phyloP scores from a whole-genome alignment of 106 monocot genomes.

The Alisma plantagoaquatica region DNA sequence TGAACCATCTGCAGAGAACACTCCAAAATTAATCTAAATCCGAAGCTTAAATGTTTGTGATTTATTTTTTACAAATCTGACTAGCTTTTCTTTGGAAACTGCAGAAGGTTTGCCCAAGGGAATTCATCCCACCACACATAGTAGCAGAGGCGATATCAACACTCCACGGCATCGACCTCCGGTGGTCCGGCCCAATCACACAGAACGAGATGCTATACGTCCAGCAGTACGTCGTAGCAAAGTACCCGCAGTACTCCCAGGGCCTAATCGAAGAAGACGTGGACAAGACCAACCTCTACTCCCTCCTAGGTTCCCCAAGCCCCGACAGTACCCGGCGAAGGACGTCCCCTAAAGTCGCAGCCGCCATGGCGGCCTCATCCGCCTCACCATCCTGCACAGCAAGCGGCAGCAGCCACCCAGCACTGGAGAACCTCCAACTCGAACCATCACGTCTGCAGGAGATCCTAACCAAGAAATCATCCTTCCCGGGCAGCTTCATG shows the following conservation, averaged over 20 bases:
- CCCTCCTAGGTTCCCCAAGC: too few species aligned
- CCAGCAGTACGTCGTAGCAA: slow-evolving; percentile 47
- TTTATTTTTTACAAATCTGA: not conserved
- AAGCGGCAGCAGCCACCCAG: slow-evolving; percentile 22
- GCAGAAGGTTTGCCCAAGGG: slow-evolving; percentile 46
- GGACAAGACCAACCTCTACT: slow-evolving; percentile 48
- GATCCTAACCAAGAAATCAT: slow-evolving; percentile 46
- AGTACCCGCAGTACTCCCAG: slow-evolving; percentile 61
- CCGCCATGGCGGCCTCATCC: slow-evolving; percentile 15
- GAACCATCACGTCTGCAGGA: slow-evolving; percentile 52
- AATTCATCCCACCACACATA: slow-evolving; percentile 57
- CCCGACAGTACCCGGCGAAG: not conserved
- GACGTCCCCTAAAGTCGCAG: not conserved
- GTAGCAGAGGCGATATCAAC: slow-evolving; percentile 62
- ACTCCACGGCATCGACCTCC: slow-evolving; percentile 46
- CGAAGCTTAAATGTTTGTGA: not conserved
- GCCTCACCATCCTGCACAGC: slow-evolving; percentile 20
- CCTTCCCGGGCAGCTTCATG: slow-evolving; percentile 47
- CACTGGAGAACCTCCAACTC: slow-evolving; percentile 28
- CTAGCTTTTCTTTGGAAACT: not conserved
- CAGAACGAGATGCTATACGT: slow-evolving; percentile 52
- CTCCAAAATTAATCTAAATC: not conserved
- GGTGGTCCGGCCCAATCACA: slow-evolving; percentile 66
- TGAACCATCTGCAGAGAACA: slow-evolving; percentile 19
- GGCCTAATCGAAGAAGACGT: slow-evolving; percentile 48